Percentiles rank a stretch among this genome's conserved stretches.
Conservation (phyloP, 768 basidiomycete species). For the Tulasnella sp. region DNA sequence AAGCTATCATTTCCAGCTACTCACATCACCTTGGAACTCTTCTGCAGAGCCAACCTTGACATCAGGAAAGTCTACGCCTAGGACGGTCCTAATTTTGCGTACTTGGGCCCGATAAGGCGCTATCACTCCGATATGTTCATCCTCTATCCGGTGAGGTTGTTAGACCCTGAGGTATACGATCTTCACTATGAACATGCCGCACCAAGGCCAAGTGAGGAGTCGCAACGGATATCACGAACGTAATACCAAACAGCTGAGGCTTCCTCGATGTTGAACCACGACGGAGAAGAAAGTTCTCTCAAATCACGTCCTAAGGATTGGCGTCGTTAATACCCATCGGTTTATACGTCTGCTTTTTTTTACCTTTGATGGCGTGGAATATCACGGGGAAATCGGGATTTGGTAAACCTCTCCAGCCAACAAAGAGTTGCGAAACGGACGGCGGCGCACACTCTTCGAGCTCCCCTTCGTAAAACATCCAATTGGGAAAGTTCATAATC, state of each 20-base stretch:
- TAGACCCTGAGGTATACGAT: background rate
- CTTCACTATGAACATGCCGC: background rate
- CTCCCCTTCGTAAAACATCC: slow-evolving; percentile 29
- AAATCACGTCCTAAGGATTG: slow-evolving; percentile 8
- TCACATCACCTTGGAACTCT: slow-evolving; percentile 9
- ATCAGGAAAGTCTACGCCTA: background rate
- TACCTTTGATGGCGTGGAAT: slow-evolving; percentile 24
- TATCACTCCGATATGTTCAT: background rate
- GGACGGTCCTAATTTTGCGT: background rate
- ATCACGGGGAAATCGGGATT: slow-evolving; percentile 24
- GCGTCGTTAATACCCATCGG: background rate
- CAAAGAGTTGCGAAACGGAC: slow-evolving; percentile 20
- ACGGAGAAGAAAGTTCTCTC: slow-evolving; percentile 2
- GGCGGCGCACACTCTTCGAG: slow-evolving; percentile 24
- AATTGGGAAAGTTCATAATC: slow-evolving; percentile 47
- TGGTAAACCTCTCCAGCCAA: slow-evolving; percentile 23
- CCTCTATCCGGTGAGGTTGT: background rate
- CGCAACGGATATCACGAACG: background rate
- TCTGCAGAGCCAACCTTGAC: background rate
- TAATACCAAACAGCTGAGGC: slow-evolving; percentile 6
- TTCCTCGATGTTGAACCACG: slow-evolving; percentile 13
- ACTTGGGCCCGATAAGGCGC: background rate
- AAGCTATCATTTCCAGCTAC: background rate
- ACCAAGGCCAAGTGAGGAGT: background rate
- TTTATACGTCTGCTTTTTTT: background rate